Evolutionary conservation across 768 basidiomycete genomes (phyloP).

Genomic region (Gloeopeniophorella convolvens): DNA sequence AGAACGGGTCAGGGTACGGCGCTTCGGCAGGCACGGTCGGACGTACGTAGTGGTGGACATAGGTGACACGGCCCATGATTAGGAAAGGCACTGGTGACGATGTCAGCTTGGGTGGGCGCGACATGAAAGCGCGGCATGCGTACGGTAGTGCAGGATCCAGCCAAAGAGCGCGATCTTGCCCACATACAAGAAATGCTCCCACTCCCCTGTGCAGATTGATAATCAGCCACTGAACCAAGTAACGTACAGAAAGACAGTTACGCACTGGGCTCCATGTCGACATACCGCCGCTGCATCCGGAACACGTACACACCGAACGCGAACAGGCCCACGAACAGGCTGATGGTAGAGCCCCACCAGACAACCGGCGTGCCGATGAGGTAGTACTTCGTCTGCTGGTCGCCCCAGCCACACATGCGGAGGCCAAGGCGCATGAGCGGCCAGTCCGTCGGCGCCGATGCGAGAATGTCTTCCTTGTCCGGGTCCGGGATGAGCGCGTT

Average conservation of each 20-base stretch:
- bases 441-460: conserved; percentile 91
- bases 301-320: conserved; percentile 65
- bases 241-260: conserved; percentile 17
- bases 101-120: background rate
- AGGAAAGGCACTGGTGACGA: conserved; percentile 75
- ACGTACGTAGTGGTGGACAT: conserved; percentile 92
- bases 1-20: background rate
- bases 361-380: conserved; percentile 87
- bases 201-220: conserved; percentile 53
- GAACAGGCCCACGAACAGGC: conserved; percentile 49
- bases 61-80: conserved; percentile 96
- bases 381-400: conserved; percentile 84
- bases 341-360: conserved; percentile 78
- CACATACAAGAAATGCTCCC: conserved; percentile 93
- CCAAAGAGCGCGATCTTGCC: conserved; percentile 87
- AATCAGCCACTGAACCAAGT: conserved; percentile 9
- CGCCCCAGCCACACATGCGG: conserved; percentile 97
- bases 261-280: conserved; percentile 84
- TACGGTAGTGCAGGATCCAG: conserved; percentile 88
- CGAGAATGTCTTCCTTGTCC: conserved; percentile 97
- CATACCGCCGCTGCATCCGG: conserved; percentile 81
- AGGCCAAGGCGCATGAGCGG: conserved; percentile 84
- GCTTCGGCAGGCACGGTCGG: background rate
- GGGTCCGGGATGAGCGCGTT: conserved; percentile 96
- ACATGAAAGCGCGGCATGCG: conserved; percentile 25